Evolutionary conservation across 495 filamentous ascomycete genomes (phyloP).

Genomic region (Penicillium dipodomyicola): DNA sequence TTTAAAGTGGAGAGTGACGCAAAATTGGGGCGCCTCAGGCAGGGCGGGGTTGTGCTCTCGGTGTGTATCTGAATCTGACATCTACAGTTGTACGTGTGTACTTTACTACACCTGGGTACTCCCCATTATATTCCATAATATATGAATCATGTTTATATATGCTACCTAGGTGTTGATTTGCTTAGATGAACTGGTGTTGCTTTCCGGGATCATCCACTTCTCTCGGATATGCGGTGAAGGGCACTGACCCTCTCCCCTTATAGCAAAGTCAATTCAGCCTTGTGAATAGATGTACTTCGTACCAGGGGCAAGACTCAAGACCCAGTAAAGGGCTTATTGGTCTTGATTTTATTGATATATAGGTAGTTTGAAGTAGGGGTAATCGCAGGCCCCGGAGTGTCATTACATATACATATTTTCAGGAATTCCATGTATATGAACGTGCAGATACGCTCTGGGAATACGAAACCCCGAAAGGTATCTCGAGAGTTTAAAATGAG

Average conservation of each 20-base stretch:
- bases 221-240: slow-evolving; percentile 7
- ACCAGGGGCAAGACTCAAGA: not conserved
- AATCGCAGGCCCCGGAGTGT: not conserved
- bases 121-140: too few relatives aligned
- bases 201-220: not conserved
- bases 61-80: not conserved
- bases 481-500: slow-evolving; percentile 4
- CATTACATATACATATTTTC: not conserved
- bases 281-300: not conserved
- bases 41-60: slow-evolving; percentile 7
- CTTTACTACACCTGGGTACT: slow-evolving; percentile 1
- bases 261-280: slow-evolving; percentile 4
- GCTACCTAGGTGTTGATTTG: too few relatives aligned
- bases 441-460: not conserved
- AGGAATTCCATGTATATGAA: not conserved
- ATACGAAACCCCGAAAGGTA: not conserved
- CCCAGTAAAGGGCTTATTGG: not conserved
- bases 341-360: not conserved
- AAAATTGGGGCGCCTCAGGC: slow-evolving; percentile 21
- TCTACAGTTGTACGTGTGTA: slow-evolving; percentile 1
- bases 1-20: slow-evolving; percentile 31
- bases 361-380: not conserved
- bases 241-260: not conserved
- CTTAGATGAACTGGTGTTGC: too few relatives aligned
- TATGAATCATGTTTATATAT: too few relatives aligned